Evolutionary conservation across 2,329 filamentous ascomycete genomes (phyloP), one percentile per base, ranked within the genome.

Genomic region (Akanthomyces uredinophilus): DNA sequence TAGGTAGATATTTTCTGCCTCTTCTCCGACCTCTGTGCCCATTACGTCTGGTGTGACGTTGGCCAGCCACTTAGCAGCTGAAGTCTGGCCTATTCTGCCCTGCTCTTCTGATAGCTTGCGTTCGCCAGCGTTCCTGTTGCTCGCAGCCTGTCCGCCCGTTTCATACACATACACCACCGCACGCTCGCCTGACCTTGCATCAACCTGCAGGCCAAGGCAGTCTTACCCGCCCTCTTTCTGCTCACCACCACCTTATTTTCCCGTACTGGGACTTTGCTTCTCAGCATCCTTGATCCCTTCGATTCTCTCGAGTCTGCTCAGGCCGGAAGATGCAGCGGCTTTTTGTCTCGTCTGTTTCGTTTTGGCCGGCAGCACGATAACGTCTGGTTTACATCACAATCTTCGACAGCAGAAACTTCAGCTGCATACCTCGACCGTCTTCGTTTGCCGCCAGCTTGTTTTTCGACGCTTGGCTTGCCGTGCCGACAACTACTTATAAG

Each of bases 401-500:
- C 27, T n/a, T 39, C 22, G n/a, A 29, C 47, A 60, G 11, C 37
- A 43, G 22, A 35, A 22, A 41, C 6, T 8, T 18, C 47, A 41
- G 44, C 27, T 51, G 22, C 20, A 43, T 29, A 7, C 6, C 32
- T 35, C 24, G 20, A 51, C 16, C 14, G 41, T 18, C 41, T 50
- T 50, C 22, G 16, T 13, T 27, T 14, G 27, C 47, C 22, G 2
- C 13, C 47, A 43, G 11, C 22, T 11, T 32, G 8, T 8, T 37
- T 35, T 13, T 24, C 37, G 27, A 29, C 8, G 18, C 56, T 37
- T 51, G 20, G 2, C 10, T 47, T 57, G 61, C 39, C 53, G n/a
- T 52, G 52, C 46, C 20, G 53, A 66, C 54, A 67, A 70, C 68
- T 68, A 65, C 56, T 43, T 59, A 52, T 63, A 52, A 61, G 71